phyloP scores from a whole-genome alignment of 1,284 basidiomycete species.

The Takashimella tepidaria region DNA sequence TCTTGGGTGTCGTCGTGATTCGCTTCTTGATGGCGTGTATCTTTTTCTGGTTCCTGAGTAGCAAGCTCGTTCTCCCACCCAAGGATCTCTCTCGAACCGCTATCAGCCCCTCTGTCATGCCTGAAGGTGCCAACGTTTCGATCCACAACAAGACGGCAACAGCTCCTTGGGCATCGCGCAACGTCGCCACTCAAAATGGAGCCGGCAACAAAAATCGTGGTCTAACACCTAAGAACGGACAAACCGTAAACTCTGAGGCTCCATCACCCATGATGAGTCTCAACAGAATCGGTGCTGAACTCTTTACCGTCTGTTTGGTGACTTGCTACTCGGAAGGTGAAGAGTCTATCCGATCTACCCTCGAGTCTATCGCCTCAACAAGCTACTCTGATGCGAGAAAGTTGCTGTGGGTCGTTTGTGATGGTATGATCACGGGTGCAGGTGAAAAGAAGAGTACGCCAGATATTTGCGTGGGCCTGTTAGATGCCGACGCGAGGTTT shows the following conservation, averaged over 20 bases:
- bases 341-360: slow-evolving; percentile 81
- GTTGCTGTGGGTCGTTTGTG: slow-evolving; percentile 89
- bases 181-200: background rate
- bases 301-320: slow-evolving; percentile 90
- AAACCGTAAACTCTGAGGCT: slow-evolving; percentile 30
- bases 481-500: slow-evolving; percentile 92
- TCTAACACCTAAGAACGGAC: background rate
- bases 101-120: slow-evolving; percentile 90
- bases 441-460: slow-evolving; percentile 94
- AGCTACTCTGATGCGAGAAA: slow-evolving; percentile 89
- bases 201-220: background rate
- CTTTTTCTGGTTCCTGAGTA: slow-evolving; percentile 93
- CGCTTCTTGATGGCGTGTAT: slow-evolving; percentile 94
- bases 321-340: slow-evolving; percentile 98
- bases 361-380: slow-evolving; percentile 86
- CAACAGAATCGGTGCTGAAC: slow-evolving; percentile 83
- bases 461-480: slow-evolving; percentile 86
- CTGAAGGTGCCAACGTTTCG: slow-evolving; percentile 86
- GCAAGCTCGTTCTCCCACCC: slow-evolving; percentile 67
- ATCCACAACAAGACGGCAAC: slow-evolving; percentile 82
- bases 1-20: slow-evolving; percentile 80
- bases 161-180: slow-evolving; percentile 79
- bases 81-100: slow-evolving; percentile 63
- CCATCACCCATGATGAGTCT: slow-evolving; percentile 67
- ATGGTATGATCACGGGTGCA: slow-evolving; percentile 97